Evolutionary conservation across 164 flowering plant genomes (phyloP).

Genomic region (Magnolia changhungtana): DNA sequence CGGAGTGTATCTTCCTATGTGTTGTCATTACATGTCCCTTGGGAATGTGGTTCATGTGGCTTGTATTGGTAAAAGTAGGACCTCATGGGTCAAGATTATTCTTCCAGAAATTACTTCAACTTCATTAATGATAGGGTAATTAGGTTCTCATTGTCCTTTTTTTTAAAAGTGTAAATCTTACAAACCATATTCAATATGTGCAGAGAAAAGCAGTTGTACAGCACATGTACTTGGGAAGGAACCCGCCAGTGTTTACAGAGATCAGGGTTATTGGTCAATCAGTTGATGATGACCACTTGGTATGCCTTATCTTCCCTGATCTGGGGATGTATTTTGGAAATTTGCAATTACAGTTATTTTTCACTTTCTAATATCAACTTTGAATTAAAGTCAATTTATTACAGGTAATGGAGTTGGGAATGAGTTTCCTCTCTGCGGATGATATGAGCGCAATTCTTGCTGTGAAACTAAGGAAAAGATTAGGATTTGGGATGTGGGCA

Average conservation of each 20-base stretch:
- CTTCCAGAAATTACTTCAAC: too few relatives aligned
- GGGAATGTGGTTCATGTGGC: too few relatives aligned
- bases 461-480: constrained; percentile 71
- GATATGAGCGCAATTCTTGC: constrained; percentile 92
- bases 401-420: constrained; percentile 90
- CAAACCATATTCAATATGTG: constrained; percentile 4
- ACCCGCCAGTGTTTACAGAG: constrained; percentile 82
- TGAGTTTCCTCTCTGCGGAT: constrained; percentile 89
- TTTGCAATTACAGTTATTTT: background rate
- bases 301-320: constrained; percentile 19
- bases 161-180: background rate
- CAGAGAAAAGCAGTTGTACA: constrained; percentile 74
- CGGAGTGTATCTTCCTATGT: too few relatives aligned
- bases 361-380: background rate
- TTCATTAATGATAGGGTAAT: too few relatives aligned
- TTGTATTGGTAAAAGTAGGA: too few relatives aligned
- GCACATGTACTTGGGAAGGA: constrained; percentile 83
- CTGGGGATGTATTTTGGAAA: background rate
- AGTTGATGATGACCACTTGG: constrained; percentile 91
- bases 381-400: constrained; percentile 8
- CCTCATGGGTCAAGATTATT: too few relatives aligned
- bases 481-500: constrained; percentile 93
- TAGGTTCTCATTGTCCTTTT: background rate
- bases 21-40: too few relatives aligned
- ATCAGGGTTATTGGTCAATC: constrained; percentile 74